A percentile compares a stretch with the other conserved stretches of the same genome.
Conservation (phyloP, 2,329 filamentous ascomycete genomes). For the Hypoxylon sp. region DNA sequence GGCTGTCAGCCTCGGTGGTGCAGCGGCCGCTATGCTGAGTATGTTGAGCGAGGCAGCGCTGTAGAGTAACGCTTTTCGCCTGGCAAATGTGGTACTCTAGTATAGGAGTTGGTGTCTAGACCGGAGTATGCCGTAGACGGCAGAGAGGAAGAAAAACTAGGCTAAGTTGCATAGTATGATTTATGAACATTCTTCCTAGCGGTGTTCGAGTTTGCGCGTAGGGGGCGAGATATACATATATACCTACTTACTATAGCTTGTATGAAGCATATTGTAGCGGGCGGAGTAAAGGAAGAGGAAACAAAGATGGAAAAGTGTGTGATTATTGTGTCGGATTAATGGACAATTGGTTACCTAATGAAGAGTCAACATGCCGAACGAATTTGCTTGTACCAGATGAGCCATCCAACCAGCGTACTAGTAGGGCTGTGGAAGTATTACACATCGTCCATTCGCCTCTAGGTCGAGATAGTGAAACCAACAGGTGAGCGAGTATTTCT, state of each 20-base stretch:
- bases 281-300: neutral
- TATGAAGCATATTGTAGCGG: neutral
- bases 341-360: constrained; percentile 9
- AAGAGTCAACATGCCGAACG: constrained; percentile 17
- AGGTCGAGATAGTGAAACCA: constrained; percentile 1
- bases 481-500: constrained; percentile 1
- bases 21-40: constrained; percentile 70
- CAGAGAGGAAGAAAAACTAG: neutral
- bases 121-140: neutral
- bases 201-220: neutral
- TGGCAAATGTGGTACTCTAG: neutral
- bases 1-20: constrained; percentile 72
- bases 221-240: neutral
- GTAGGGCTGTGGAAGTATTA: constrained; percentile 8
- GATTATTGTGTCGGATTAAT: neutral
- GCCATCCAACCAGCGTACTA: constrained; percentile 3
- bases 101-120: neutral
- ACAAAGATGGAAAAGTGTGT: neutral
- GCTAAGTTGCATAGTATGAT: neutral
- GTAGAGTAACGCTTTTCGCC: constrained; percentile 28
- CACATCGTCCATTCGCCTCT: constrained; percentile 10
- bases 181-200: neutral
- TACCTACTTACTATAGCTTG: neutral
- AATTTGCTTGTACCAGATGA: constrained; percentile 12
- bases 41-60: constrained; percentile 71